These are phyloP conservation scores for Kokia cookei DNA, from an alignment of 441 rosid genomes.

Conservation along the genomic window DNA sequence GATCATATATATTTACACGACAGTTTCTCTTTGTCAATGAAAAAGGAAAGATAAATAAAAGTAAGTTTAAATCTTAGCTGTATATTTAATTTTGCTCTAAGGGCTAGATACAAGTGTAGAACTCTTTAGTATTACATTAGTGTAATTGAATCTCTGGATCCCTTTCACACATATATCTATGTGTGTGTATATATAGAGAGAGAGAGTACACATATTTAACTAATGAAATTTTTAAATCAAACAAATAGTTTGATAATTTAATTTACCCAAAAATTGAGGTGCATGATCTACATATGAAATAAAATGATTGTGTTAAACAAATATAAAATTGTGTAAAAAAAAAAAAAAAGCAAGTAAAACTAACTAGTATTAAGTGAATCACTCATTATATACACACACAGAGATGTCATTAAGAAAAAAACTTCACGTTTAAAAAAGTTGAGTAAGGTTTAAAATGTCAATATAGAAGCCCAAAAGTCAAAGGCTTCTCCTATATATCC, in stretches of 20 bases:
- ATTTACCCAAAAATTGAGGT: not conserved
- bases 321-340: not conserved
- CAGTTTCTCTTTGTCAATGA: not conserved
- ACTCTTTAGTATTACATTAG: not conserved
- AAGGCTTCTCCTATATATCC: not conserved
- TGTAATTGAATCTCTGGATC: not conserved
- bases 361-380: not conserved
- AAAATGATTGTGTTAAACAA: not conserved
- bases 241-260: not conserved
- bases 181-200: no score
- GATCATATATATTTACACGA: not conserved
- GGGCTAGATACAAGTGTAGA: not conserved
- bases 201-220: not conserved
- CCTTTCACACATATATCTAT: not conserved
- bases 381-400: not conserved
- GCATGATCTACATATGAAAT: not conserved
- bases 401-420: not conserved
- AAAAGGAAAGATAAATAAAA: not conserved
- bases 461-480: not conserved
- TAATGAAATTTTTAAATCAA: not conserved
- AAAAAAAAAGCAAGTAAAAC: not conserved
- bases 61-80: not conserved
- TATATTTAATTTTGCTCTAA: not conserved
- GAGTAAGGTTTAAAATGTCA: not conserved
- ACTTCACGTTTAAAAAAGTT: not conserved